Percentiles rank a stretch among this genome's conserved stretches.
These are phyloP conservation scores for Setaria viridis DNA, from an alignment of 202 grass and related monocot genomes.

Conservation along the genomic window DNA sequence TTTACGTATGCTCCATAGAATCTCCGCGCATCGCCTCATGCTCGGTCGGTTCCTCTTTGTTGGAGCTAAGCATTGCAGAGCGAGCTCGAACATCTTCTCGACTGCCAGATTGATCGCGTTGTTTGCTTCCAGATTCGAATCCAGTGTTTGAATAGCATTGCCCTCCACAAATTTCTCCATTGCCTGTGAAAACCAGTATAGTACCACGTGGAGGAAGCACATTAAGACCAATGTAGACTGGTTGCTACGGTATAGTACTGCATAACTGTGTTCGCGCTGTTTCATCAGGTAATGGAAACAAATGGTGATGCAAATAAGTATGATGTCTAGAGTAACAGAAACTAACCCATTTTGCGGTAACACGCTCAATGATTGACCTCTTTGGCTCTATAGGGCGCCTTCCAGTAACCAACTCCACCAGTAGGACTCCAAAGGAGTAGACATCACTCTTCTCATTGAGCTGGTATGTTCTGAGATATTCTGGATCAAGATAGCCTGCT, in stretches of 20 bases:
- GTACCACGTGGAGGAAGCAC: not conserved
- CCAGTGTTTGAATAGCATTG: slow-evolving; percentile 69
- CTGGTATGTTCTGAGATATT: slow-evolving; percentile 88
- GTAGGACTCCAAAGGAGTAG: slow-evolving; percentile 88
- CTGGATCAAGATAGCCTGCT: slow-evolving; percentile 87
- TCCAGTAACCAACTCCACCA: slow-evolving; percentile 84
- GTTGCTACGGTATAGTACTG: not conserved
- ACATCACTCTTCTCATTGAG: slow-evolving; percentile 89
- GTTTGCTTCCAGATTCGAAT: slow-evolving; percentile 69
- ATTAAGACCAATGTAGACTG: not conserved
- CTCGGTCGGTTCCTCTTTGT: slow-evolving; percentile 66
- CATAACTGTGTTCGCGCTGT: not conserved
- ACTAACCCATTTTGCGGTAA: slow-evolving; percentile 86
- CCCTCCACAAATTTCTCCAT: slow-evolving; percentile 76
- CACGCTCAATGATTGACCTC: slow-evolving; percentile 61
- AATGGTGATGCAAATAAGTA: not conserved
- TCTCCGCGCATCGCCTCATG: slow-evolving; percentile 82
- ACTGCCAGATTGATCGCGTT: slow-evolving; percentile 62
- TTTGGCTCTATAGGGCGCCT: slow-evolving; percentile 73
- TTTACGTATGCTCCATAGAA: slow-evolving; percentile 88
- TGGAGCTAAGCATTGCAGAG: slow-evolving; percentile 66
- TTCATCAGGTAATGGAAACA: not conserved
- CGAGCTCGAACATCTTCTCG: slow-evolving; percentile 80
- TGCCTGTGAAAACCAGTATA: slow-evolving; percentile 49
- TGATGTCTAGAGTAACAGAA: slow-evolving; percentile 8